Base-by-base conservation (phyloP, 352 stramenopile species). In the Pythium aphanidermatum region DNA sequence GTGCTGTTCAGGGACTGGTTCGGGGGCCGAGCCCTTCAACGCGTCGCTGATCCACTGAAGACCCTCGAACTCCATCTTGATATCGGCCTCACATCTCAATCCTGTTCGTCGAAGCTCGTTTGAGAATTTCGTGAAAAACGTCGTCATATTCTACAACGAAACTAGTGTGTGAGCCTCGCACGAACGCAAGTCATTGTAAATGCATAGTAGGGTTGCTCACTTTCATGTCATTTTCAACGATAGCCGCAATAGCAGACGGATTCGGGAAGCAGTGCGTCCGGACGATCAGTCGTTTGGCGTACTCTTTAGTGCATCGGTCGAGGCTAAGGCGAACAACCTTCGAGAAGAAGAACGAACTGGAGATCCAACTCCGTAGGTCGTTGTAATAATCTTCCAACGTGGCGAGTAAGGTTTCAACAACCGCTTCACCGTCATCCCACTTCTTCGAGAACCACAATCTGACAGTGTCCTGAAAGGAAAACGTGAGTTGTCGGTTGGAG, bases 311-410 rank as follows among this genome's bases (percentile, higher is more conserved):
- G 30, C 78, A 89, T 13, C 75, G 69, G 31, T 91, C 72, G 19
- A 93, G 54, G 37, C 74, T 79, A 33, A 80, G 69, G 0, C 79
- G 78, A 16, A 93, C 64, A 5, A 91, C 48, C 20, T 89, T 89
- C 12, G 76, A 82, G 44, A 91, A 91, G 63, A 93, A 93, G 55
- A 93, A 93, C 2, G 77, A 81, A 6, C 78, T 65, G 13, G 67
- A 79, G 38, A 93, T 85, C 81, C 81, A 93, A 25, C 68, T 63
- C 33, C 71, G 69, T 4, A 93, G 55, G 34, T 93, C 81, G 1
- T 35, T 37, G 33, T 74, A 89, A 40, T 91, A 93, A 37, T 93
- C 81, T 2, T 85, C 81, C 4, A 93, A 57, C 6, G 81, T 93
- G 17, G 65, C 78, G 12, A 93, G 42, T 9, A 93, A 47, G 4